Conservation (phyloP, 352 stramenopile species). For the Pythium phragmiticola region DNA sequence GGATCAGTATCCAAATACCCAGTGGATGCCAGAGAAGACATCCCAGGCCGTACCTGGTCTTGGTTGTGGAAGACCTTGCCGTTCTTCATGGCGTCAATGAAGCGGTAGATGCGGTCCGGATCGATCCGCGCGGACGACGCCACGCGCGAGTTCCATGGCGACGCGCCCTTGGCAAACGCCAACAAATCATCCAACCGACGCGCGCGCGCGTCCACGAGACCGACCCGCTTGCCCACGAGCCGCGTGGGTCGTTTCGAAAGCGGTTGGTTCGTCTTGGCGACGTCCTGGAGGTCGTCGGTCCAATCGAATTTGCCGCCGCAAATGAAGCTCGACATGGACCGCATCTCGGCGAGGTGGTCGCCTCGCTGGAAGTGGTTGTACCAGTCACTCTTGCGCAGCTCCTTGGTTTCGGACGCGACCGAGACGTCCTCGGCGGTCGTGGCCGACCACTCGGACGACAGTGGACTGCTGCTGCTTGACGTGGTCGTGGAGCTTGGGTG, state of each 20-base stretch:
- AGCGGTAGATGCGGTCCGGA: constrained; percentile 59
- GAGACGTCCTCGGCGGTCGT: constrained; percentile 41
- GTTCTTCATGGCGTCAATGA: constrained; percentile 67
- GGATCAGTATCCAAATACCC: neutral
- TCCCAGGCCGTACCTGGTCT: constrained; percentile 42
- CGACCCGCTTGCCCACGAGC: constrained; percentile 42
- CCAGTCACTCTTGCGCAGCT: constrained; percentile 37
- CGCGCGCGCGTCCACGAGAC: constrained; percentile 53
- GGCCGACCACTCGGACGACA: constrained; percentile 45
- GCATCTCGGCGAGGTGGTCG: constrained; percentile 54
- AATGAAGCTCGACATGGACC: constrained; percentile 53
- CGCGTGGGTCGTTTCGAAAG: constrained; percentile 23
- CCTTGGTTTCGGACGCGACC: constrained; percentile 8
- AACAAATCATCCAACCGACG: constrained; percentile 49
- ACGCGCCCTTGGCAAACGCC: constrained; percentile 62
- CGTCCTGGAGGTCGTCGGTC: constrained; percentile 41
- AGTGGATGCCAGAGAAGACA: neutral
- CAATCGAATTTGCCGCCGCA: constrained; percentile 65
- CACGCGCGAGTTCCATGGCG: constrained; percentile 70
- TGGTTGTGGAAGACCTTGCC: constrained; percentile 58
- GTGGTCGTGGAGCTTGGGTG: constrained; percentile 14
- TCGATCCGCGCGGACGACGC: constrained; percentile 45
- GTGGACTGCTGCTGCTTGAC: constrained; percentile 35
- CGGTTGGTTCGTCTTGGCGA: constrained; percentile 1
- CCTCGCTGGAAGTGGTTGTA: constrained; percentile 43